A percentile compares a stretch with the other conserved stretches of the same genome.
phyloP scores from a whole-genome alignment of 129 eudicot species.

The Calendula officinalis region DNA sequence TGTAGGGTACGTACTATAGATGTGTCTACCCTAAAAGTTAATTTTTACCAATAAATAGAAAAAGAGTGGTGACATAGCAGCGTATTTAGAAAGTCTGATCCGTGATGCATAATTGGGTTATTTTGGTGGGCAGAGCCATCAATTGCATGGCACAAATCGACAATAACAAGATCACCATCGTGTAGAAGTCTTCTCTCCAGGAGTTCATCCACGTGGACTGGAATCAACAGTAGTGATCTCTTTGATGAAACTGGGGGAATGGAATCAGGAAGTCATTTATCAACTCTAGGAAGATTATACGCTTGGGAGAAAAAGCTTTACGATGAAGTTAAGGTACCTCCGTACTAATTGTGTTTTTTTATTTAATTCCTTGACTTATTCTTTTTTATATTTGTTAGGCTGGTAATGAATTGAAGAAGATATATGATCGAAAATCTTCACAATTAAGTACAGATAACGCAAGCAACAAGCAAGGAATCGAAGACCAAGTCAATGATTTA shows the following conservation, averaged over 20 bases:
- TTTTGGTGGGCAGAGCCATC: too few relatives aligned
- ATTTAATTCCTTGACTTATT: neutral
- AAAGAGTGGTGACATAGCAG: neutral
- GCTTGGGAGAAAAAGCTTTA: constrained; percentile 71
- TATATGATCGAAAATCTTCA: constrained; percentile 38
- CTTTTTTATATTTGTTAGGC: constrained; percentile 27
- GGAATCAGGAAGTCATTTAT: constrained; percentile 67
- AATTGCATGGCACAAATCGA: constrained; percentile 36
- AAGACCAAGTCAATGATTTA: constrained; percentile 41
- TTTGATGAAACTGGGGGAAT: constrained; percentile 41
- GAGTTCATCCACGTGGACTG: constrained; percentile 42
- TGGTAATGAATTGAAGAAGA: constrained; percentile 43
- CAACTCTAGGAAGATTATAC: constrained; percentile 49
- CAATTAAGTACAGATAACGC: constrained; percentile 35
- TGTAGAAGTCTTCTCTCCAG: constrained; percentile 46
- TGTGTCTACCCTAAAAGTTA: too few relatives aligned
- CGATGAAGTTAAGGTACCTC: constrained; percentile 58
- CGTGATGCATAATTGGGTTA: neutral
- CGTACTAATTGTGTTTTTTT: neutral
- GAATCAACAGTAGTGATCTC: constrained; percentile 29
- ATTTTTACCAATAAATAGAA: too few relatives aligned
- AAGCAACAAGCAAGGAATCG: constrained; percentile 23
- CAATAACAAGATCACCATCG: constrained; percentile 36
- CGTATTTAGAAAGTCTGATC: neutral
- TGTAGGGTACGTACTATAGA: too few relatives aligned